Evolutionary conservation across 2,329 filamentous ascomycete genomes (phyloP).

Genomic region (Penicillium nordicum): DNA sequence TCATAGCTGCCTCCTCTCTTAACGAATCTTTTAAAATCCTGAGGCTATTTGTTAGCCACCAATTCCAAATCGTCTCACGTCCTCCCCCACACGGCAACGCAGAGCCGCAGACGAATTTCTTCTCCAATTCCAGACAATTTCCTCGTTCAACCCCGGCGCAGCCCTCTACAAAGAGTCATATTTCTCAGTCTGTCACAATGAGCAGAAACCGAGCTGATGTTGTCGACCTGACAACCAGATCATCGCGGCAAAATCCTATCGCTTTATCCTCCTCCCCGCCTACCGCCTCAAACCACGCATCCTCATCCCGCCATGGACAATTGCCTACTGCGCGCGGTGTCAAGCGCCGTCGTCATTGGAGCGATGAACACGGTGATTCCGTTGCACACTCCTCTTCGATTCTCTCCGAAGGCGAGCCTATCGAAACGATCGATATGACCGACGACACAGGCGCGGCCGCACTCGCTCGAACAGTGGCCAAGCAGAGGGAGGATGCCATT

Average conservation of each 20-base stretch:
- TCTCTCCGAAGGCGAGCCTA: conserved; percentile 17
- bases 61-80: neutral
- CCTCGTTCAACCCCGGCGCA: neutral
- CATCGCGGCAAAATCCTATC: neutral
- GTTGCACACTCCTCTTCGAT: conserved; percentile 9
- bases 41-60: neutral
- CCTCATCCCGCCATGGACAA: neutral
- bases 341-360: conserved; percentile 12
- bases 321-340: neutral
- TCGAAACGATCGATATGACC: conserved; percentile 53
- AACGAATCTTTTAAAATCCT: too few species aligned
- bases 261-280: conserved; percentile 2
- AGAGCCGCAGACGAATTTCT: neutral
- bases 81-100: neutral
- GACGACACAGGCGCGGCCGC: conserved; percentile 40
- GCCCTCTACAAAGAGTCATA: neutral
- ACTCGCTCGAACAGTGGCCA: conserved; percentile 48
- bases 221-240: conserved; percentile 5
- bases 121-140: neutral
- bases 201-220: neutral
- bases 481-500: conserved; percentile 33
- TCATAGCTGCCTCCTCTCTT: too few species aligned
- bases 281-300: neutral
- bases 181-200: neutral
- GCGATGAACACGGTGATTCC: neutral